Base-by-base conservation (phyloP, 306 rosid species). In the Luffa acutangula region DNA sequence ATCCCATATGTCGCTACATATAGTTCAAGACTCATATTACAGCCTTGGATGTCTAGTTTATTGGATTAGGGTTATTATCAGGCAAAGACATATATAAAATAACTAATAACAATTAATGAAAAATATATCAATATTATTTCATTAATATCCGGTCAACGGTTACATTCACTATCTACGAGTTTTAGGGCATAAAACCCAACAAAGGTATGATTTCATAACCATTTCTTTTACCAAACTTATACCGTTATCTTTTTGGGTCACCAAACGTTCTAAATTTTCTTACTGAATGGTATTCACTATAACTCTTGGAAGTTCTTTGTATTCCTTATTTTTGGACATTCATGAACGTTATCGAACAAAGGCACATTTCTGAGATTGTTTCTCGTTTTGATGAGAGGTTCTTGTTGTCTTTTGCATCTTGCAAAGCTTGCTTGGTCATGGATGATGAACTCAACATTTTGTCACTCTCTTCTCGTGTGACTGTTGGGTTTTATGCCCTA, bases 321-420 rank as follows among this genome's bases (percentile, higher is more conserved):
- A 14, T 33, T 62, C 4, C 43, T 25, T 62, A 82, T 84, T 82
- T 88, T 90, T 92, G 97, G 98, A 94, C 81, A 93, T 92, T 43
- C 98, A 92, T 18, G 92, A 92, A 17, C 88, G 98, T 70, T 94
- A 88, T 85, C 88, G 96, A 83, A 92, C 97, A n/a, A 97, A 94
- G 82, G 90, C 98, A 17, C 98, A 94, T 83, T 78, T n/a, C 88
- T 33, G 89, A 89, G 83, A 87, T 94, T 74, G 13, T 91, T 81
- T 90, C 90, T 46, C 94, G 96, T 25, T 94, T 92, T 80, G 92
- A 94, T 85, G 98, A 94, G 75, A 96, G 98, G 46, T 94, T 94
- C 86, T 85, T 94, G 76, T 83, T 92, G 64, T 92, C 97, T 11
- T 81, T 92, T 75, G 96, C 97, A 48, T 94, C 96, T 1, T 91